These are phyloP conservation scores for Cryptococcus sp. DNA, from an alignment of 1,284 basidiomycete genomes.

Conservation along the genomic window DNA sequence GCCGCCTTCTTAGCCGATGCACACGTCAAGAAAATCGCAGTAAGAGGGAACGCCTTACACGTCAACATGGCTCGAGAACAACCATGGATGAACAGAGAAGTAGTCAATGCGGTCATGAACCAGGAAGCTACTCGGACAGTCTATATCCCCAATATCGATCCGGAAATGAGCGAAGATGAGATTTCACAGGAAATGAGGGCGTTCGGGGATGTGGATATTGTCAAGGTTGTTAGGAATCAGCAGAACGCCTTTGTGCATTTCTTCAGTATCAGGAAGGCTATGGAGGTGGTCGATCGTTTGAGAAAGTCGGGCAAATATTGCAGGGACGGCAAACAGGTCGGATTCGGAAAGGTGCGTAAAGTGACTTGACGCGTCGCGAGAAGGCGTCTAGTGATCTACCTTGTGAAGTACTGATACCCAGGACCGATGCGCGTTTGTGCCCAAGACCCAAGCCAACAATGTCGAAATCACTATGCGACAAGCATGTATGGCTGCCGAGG, in stretches of 20 bases:
- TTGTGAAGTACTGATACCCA: slow-evolving; percentile 6
- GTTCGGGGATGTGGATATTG: slow-evolving; percentile 94
- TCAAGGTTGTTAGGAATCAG: slow-evolving; percentile 96
- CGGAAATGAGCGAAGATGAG: slow-evolving; percentile 80
- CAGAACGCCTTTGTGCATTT: slow-evolving; percentile 97
- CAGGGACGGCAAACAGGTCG: slow-evolving; percentile 70
- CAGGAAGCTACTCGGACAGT: slow-evolving; percentile 89
- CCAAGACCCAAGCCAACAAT: slow-evolving; percentile 49
- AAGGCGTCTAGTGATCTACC: no score
- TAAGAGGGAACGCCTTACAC: slow-evolving; percentile 89
- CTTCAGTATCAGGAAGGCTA: slow-evolving; percentile 83
- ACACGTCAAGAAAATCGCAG: slow-evolving; percentile 80
- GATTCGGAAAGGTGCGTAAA: slow-evolving; percentile 72
- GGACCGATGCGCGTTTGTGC: slow-evolving; percentile 80
- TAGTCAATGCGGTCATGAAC: slow-evolving; percentile 74
- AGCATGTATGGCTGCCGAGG: slow-evolving; percentile 52
- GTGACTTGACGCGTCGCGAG: slow-evolving; percentile 6
- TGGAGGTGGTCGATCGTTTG: slow-evolving; percentile 74
- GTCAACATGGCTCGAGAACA: slow-evolving; percentile 90
- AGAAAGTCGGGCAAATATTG: background rate
- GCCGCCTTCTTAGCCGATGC: slow-evolving; percentile 94
- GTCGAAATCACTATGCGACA: slow-evolving; percentile 53
- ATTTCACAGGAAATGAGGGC: slow-evolving; percentile 75
- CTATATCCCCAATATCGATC: slow-evolving; percentile 85
- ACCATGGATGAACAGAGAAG: slow-evolving; percentile 73